Percentiles rank a stretch among this genome's conserved stretches.
These are phyloP conservation scores for Begonia masoniana DNA, from an alignment of 306 rosid species.

Conservation along the genomic window DNA sequence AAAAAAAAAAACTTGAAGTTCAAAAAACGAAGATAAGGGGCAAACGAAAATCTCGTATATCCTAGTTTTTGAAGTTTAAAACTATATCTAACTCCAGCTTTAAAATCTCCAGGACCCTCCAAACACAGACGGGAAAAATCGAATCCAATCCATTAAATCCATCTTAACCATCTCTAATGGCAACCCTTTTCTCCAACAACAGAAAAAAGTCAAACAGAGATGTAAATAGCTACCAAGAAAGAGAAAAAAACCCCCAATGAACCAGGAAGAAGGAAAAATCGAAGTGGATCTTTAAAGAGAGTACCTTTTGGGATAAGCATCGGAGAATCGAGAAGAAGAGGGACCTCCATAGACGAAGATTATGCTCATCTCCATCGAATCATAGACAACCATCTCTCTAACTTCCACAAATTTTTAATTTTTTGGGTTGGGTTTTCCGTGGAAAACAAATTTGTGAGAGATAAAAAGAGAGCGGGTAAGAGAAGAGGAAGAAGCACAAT, in stretches of 20 bases:
- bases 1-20: constrained; percentile 6
- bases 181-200: no score
- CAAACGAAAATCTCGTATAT: constrained; percentile 1
- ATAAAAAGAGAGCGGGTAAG: background rate
- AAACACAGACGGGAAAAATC: constrained; percentile 42
- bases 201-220: background rate
- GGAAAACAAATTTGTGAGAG: background rate
- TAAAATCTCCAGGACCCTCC: constrained; percentile 36
- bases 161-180: constrained; percentile 9
- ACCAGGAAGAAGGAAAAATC: constrained; percentile 11
- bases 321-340: constrained; percentile 49
- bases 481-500: constrained; percentile 4
- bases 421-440: background rate
- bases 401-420: background rate
- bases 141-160: constrained; percentile 57
- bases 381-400: constrained; percentile 34
- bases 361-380: constrained; percentile 47
- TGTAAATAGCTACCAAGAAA: background rate
- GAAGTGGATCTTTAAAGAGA: constrained; percentile 29
- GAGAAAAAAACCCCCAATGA: constrained; percentile 6
- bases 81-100: constrained; percentile 31
- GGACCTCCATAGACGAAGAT: constrained; percentile 39
- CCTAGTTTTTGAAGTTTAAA: constrained; percentile 15
- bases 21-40: constrained; percentile 9
- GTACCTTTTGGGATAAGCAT: constrained; percentile 68